These are phyloP conservation scores for Venturia asperata DNA, from an alignment of 2,329 filamentous ascomycete species.

Conservation along the genomic window DNA sequence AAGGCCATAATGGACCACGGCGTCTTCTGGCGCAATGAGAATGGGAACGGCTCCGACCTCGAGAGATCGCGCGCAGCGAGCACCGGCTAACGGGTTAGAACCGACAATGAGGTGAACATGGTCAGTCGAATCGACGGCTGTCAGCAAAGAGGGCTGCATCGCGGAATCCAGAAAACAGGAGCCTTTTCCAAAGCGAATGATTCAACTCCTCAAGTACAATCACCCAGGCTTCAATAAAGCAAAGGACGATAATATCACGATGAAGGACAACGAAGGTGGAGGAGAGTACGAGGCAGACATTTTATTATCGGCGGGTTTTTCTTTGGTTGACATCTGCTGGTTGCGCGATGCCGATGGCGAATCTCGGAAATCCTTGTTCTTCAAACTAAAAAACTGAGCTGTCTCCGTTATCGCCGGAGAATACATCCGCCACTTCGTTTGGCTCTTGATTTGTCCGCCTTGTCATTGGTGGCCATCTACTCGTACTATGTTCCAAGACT, in stretches of 20 bases:
- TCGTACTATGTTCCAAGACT: neutral
- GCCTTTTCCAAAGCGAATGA: neutral
- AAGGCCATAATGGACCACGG: conserved; percentile 53
- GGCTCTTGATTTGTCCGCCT: neutral
- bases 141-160: conserved; percentile 57
- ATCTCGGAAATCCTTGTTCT: neutral
- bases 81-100: conserved; percentile 76
- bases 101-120: conserved; percentile 82
- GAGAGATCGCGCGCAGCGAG: conserved; percentile 72
- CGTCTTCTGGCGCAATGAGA: conserved; percentile 63
- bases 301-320: neutral
- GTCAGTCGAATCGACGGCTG: conserved; percentile 60
- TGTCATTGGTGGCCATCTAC: neutral
- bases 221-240: neutral
- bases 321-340: neutral
- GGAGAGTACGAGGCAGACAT: neutral
- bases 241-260: neutral
- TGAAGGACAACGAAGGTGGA: too few relatives aligned
- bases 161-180: neutral
- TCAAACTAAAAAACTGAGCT: neutral
- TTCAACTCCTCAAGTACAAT: neutral
- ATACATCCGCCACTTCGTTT: neutral
- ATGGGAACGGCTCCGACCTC: conserved; percentile 75
- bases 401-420: conserved; percentile 16
- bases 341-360: conserved; percentile 11